A percentile compares a stretch with the other conserved stretches of the same genome.
These are phyloP conservation scores for Papiliotrema nemorosa DNA, from an alignment of 1,284 basidiomycete genomes.

Conservation along the genomic window DNA sequence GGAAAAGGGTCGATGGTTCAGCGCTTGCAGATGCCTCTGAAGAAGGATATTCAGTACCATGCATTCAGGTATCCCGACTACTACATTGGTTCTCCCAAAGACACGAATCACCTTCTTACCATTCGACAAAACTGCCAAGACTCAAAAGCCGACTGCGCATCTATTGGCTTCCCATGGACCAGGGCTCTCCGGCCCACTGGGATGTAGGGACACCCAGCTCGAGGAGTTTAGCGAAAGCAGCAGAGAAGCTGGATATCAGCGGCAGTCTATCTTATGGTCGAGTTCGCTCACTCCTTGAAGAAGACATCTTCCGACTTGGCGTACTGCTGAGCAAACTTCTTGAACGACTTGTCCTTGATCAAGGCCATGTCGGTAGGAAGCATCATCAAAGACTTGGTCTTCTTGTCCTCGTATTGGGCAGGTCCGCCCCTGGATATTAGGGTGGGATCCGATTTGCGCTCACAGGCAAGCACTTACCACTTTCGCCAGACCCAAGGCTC, in stretches of 20 bases:
- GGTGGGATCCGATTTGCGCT: conserved; percentile 3
- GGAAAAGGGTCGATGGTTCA: too few species aligned
- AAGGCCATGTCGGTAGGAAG: conserved; percentile 78
- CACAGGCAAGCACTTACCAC: conserved; percentile 49
- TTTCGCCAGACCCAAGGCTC: conserved; percentile 64
- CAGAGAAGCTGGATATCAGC: conserved; percentile 63
- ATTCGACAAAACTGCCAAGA: too few species aligned
- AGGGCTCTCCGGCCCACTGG: conserved; percentile 71
- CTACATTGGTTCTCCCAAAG: too few species aligned
- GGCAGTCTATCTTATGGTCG: not conserved
- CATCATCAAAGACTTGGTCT: conserved; percentile 90
- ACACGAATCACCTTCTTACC: too few species aligned
- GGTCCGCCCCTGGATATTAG: conserved; percentile 67
- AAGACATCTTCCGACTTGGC: conserved; percentile 76
- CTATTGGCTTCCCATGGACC: conserved; percentile 60
- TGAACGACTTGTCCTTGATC: conserved; percentile 81
- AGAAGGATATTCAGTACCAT: too few species aligned
- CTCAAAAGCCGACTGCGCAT: too few species aligned
- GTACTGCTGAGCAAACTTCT: conserved; percentile 76
- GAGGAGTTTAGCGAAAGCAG: conserved; percentile 68
- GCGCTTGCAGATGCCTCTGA: too few species aligned
- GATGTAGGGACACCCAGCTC: conserved; percentile 81
- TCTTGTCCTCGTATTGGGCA: conserved; percentile 91
- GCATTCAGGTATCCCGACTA: too few species aligned
- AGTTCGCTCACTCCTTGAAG: conserved; percentile 73